Base-by-base conservation (phyloP, 163 green algal genomes). In the Scenedesmus sp. region DNA sequence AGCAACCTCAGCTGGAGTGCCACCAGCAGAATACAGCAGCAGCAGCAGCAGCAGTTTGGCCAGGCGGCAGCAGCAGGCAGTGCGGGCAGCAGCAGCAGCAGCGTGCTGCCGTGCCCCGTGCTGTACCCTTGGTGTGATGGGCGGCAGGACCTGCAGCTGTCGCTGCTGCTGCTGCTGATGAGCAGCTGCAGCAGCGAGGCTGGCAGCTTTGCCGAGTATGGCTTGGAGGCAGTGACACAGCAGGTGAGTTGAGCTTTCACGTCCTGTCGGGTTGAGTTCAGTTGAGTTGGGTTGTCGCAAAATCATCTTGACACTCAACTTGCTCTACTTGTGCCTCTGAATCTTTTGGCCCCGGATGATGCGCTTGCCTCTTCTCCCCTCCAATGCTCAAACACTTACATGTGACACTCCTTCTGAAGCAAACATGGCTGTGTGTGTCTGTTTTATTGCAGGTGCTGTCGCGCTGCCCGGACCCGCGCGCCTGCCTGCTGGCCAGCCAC, bases 401-500 rank as follows among this genome's bases (percentile, higher is more conserved):
- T n/a, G n/a, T n/a, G n/a, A n/a, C n/a, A n/a, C n/a, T n/a, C n/a
- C n/a, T n/a, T n/a, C 59, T 64, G 6, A 64, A 8, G 5, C 5
- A 5, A 64, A 8, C 26, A 18, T 74, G 15, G 62, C 62, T 73
- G 62, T 18, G 62, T 74, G 66, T 74, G 66, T 74, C 10, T 79
- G 23, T 52, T 52, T 20, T 56, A 77, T 56, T 57, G 60, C 84
- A 87, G 92, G 73, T 91, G 79, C 73, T 92, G 74, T 60, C 83
- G 2, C 4, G 92, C 92, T 93, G 92, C 82, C 85, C 93, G 54
- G 95, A 97, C 92, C 83, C 87, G 0, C 57, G 91, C 13, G 56
- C 59, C 15, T 90, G 86, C 67, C 64, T 86, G 23, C 62, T 86
- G n/a, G 52, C 77, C 20, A 90, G 90, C 59, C 73, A 91, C 15